phyloP scores from a whole-genome alignment of 2,329 filamentous ascomycete species.

The Colletotrichum simmondsii region DNA sequence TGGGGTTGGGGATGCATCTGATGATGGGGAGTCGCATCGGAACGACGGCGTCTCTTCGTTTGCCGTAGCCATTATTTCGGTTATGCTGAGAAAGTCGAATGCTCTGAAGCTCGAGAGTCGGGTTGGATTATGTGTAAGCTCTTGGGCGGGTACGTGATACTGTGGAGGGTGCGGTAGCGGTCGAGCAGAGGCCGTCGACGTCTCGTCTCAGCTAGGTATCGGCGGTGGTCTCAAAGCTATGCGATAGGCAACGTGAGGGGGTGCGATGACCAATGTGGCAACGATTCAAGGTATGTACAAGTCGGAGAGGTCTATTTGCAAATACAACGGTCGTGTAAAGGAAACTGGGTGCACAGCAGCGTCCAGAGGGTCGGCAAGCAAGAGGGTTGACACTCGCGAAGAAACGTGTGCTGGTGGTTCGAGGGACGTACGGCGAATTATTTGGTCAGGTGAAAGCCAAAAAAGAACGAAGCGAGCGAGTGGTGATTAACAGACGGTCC shows the following conservation, averaged over 20 bases:
- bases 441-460: constrained; percentile 2
- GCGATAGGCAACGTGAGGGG: constrained; percentile 13
- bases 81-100: constrained; percentile 1
- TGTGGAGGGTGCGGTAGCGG: neutral
- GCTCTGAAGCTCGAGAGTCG: neutral
- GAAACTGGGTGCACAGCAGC: constrained; percentile 30
- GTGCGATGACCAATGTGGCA: constrained; percentile 14
- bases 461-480: neutral
- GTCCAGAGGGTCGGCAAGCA: constrained; percentile 15
- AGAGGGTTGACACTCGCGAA: neutral
- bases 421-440: constrained; percentile 15
- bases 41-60: constrained; percentile 46
- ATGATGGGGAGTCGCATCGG: constrained; percentile 72
- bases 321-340: neutral
- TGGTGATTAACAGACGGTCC: constrained; percentile 6
- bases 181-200: constrained; percentile 2
- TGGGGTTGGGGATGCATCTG: constrained; percentile 70
- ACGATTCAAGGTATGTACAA: neutral
- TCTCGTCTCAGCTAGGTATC: constrained; percentile 17
- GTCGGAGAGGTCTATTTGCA: neutral
- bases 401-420: constrained; percentile 18
- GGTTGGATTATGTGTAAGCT: neutral
- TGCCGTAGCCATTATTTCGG: constrained; percentile 45
- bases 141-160: neutral
- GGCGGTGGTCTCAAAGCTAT: constrained; percentile 9